Percentiles rank a stretch among this genome's conserved stretches.
These are phyloP conservation scores for Annulohypoxylon moriforme DNA, from an alignment of 495 filamentous ascomycete genomes.

Conservation along the genomic window DNA sequence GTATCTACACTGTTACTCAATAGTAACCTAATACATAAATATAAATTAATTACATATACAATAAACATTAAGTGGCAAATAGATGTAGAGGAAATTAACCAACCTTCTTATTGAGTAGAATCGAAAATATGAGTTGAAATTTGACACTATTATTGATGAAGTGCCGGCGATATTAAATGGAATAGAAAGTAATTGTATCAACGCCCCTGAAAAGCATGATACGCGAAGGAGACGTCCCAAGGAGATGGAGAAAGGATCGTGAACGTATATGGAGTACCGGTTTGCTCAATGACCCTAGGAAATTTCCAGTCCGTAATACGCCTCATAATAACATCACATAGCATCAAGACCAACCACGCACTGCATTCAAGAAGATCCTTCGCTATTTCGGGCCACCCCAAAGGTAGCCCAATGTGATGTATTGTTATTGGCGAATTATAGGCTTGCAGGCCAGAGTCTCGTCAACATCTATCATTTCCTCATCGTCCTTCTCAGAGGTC, in stretches of 20 bases:
- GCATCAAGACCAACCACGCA: background rate
- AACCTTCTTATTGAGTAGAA: slow-evolving; percentile 26
- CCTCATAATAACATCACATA: background rate
- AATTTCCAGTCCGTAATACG: background rate
- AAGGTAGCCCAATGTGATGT: background rate
- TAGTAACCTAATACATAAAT: background rate
- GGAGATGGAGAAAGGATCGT: background rate
- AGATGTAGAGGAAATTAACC: slow-evolving; percentile 1
- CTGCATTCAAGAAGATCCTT: background rate
- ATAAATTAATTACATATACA: slow-evolving; percentile 3
- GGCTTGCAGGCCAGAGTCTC: slow-evolving; percentile 30
- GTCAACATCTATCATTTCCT: slow-evolving; percentile 47
- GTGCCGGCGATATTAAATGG: background rate
- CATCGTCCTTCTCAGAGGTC: slow-evolving; percentile 35
- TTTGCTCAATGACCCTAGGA: background rate
- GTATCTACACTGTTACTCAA: background rate
- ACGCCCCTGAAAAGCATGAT: background rate
- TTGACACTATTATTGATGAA: background rate
- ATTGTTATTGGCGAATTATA: slow-evolving; percentile 34
- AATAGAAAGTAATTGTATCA: background rate
- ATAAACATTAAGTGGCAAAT: background rate
- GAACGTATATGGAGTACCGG: background rate
- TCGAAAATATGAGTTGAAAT: no score
- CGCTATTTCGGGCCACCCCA: background rate
- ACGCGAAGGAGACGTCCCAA: background rate